Evolutionary conservation across 2,329 filamentous ascomycete species (phyloP).

Genomic region (Fusarium redolens): DNA sequence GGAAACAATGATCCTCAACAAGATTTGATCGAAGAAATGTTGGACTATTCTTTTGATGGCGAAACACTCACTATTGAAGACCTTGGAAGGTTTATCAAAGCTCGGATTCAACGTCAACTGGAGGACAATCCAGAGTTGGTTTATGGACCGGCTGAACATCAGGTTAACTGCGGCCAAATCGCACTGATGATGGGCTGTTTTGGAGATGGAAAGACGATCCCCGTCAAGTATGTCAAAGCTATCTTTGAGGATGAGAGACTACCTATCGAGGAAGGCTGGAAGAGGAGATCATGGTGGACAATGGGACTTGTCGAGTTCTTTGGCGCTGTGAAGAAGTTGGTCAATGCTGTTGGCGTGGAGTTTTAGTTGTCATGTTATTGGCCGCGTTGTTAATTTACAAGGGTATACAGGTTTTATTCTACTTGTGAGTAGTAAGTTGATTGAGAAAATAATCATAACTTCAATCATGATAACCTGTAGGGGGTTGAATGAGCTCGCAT

Average conservation of each 20-base stretch:
- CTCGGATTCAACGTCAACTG: constrained; percentile 5
- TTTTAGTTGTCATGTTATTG: neutral
- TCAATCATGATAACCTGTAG: too few relatives aligned
- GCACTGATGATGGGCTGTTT: constrained; percentile 25
- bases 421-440: accelerated
- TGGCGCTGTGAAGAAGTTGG: constrained; percentile 1
- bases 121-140: constrained; percentile 6
- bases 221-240: constrained; percentile 29
- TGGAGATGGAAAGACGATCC: constrained; percentile 1
- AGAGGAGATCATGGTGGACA: constrained; percentile 32
- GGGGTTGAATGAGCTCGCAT: neutral
- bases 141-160: constrained; percentile 12
- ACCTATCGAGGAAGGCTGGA: constrained; percentile 37
- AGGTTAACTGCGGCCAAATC: constrained; percentile 15
- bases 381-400: neutral
- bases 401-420: neutral
- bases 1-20: constrained; percentile 14
- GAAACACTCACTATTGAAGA: neutral
- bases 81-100: constrained; percentile 5
- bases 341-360: neutral
- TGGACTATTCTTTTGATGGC: neutral
- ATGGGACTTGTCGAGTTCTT: constrained; percentile 36
- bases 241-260: constrained; percentile 40
- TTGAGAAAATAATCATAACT: accelerated
- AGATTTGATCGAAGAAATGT: neutral